These are phyloP conservation scores for Plicaturopsis crispa DNA, from an alignment of 768 basidiomycete genomes.

Conservation along the genomic window DNA sequence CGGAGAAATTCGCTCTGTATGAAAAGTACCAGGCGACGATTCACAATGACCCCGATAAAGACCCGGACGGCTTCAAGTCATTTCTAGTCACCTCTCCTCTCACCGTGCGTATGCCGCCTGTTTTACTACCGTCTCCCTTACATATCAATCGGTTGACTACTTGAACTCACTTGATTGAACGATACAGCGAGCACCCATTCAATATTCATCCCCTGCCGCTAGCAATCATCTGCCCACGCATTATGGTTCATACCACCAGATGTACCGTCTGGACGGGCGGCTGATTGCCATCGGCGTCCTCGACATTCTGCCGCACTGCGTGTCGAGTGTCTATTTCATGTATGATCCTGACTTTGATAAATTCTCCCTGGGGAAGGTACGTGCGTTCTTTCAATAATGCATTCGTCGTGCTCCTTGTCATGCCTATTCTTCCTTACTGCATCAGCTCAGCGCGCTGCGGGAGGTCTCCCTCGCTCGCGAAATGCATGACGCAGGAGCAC, in stretches of 20 bases:
- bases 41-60: slow-evolving; percentile 59
- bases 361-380: slow-evolving; percentile 73
- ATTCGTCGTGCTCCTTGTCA: neutral
- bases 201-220: slow-evolving; percentile 43
- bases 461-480: slow-evolving; percentile 73
- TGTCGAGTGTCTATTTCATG: slow-evolving; percentile 87
- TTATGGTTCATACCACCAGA: slow-evolving; percentile 91
- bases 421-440: neutral
- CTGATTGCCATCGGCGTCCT: slow-evolving; percentile 83
- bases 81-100: slow-evolving; percentile 83
- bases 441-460: slow-evolving; percentile 75
- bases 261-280: slow-evolving; percentile 76
- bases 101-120: slow-evolving; percentile 33
- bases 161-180: no score
- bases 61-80: slow-evolving; percentile 44
- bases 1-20: slow-evolving; percentile 78
- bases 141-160: neutral
- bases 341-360: slow-evolving; percentile 68
- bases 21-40: slow-evolving; percentile 71
- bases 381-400: slow-evolving; percentile 7
- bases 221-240: slow-evolving; percentile 54
- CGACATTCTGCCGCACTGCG: slow-evolving; percentile 82
- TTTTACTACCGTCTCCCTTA: slow-evolving; percentile 2
- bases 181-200: slow-evolving; percentile 51
- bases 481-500: slow-evolving; percentile 62